Evolutionary conservation across 176 grass and related monocot genomes (phyloP), one percentile per base, ranked within the genome.

Genomic region (Aegilops speltoides): DNA sequence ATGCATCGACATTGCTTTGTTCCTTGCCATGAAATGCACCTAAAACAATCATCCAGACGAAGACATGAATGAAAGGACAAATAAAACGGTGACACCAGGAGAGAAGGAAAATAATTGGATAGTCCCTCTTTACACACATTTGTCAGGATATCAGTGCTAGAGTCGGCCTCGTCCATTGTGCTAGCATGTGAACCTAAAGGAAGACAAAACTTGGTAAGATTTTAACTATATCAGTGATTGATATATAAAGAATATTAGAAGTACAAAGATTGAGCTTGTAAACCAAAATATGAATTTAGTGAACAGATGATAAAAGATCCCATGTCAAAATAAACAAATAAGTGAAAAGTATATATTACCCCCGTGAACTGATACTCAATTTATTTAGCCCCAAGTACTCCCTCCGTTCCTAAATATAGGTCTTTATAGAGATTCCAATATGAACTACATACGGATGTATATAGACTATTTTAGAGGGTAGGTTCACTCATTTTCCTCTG

Each of bases 11-110:
- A 97, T 86, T 79, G 89, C 89, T 93, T 97, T 92, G 68, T 87
- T 93, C 8, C 81, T 82, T 73, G 95, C 90, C 16, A 86, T 92
- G 91, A 97, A 97, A 81, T 97, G 95, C 57, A 97, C 90, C 92
- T 97, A 86, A 64, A 56, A 76, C 29, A 81, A 66, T 69, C 23
- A 86, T 36, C 28, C 43, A 75, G 50, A 68, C 14, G 19, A 66
- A 66, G 26, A 66, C 64, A 66, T 66, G 6, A 72, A 43, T 43
- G 9, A 11, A 86, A 82, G 37, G 15, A 29, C 12, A 67, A 52
- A 31, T 57, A 84, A 22, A 67, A 16, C n/a, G 61, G 22, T 48
- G 29, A 52, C 14, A 22, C 7, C 45, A 4, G 41, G 6, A 68
- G 34, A 79, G 66, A 61, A 33, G 43, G 13, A 46, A 74, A 24